Evolutionary conservation across 1,284 basidiomycete genomes (phyloP), one percentile per base, ranked within the genome.

Genomic region (Cryptococcus depauperatus): DNA sequence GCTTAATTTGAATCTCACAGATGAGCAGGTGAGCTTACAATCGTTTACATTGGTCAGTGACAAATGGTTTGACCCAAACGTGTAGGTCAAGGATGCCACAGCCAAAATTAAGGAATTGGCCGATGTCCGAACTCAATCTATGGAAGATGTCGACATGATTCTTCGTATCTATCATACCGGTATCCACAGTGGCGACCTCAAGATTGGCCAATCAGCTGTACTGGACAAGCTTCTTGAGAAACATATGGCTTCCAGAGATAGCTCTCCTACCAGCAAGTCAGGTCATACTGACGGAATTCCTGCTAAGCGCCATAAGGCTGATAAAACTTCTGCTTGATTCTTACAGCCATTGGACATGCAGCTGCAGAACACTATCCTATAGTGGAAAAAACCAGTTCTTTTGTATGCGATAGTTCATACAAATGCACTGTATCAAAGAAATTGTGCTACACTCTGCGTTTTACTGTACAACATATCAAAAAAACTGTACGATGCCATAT

Each of bases 91-190:
- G 83, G 92, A 97, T 62, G 92, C 90, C 32, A 98, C 95, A 2
- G 83, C 85, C 72, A 97, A 96, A 81, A 97, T 98, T 79, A 98
- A 98, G 82, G 88, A 96, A 73, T 83, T 99, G 48, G 95, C 95
- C 18, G 95, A 98, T 65, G 89, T 98, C 44, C 84, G 89, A 56
- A 96, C 92, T 25, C 95, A 99, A 73, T 89, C 87, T 19, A 97
- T 98, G 85, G 93, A 98, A 68, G 93, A 98, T 68, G 95, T 99
- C 52, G 95, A 99, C 72, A 87, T 86, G 32, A 83, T 99, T 39
- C 78, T 99, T 35, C 87, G 95, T 68, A 79, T 97, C 35, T 96
- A 93, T 73, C 89, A 92, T 76, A 84, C 84, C 37, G 88, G 83
- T 30, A 88, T 91, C 64, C 80, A 84, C 66, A 83, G 81, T 37